Conservation (phyloP, 1,284 basidiomycete genomes). For the Apiotrichum veenhuisii region DNA sequence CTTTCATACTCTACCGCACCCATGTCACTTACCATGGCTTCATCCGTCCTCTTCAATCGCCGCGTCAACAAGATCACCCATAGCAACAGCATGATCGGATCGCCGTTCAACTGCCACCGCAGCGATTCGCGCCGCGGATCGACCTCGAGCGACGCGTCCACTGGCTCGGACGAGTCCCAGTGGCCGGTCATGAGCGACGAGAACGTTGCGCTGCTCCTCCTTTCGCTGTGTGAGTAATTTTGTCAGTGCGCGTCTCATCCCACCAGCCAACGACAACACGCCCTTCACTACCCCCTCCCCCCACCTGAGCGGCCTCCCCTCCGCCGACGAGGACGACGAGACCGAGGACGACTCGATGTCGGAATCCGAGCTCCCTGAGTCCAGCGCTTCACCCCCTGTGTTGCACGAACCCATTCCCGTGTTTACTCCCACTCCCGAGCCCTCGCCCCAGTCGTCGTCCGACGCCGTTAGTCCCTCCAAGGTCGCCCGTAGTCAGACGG, state of each 20-base stretch:
- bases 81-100: not conserved
- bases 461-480: not conserved
- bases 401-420: not conserved
- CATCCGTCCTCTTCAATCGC: not conserved
- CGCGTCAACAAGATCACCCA: not conserved
- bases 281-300: not conserved
- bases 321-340: not conserved
- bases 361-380: too few relatives aligned
- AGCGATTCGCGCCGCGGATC: not conserved
- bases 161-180: not conserved
- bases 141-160: not conserved
- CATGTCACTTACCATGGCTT: not conserved
- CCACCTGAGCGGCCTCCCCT: not conserved
- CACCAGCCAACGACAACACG: not conserved
- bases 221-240: not conserved
- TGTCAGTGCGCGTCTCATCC: not conserved
- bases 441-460: not conserved
- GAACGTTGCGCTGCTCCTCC: not conserved
- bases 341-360: too few relatives aligned
- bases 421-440: not conserved
- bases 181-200: not conserved
- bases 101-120: not conserved
- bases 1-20: not conserved
- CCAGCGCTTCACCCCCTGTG: not conserved
- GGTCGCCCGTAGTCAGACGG: not conserved